A percentile compares a stretch with the other conserved stretches of the same genome.
phyloP scores from a whole-genome alignment of 768 basidiomycete species.

The Gyrodon lividus region DNA sequence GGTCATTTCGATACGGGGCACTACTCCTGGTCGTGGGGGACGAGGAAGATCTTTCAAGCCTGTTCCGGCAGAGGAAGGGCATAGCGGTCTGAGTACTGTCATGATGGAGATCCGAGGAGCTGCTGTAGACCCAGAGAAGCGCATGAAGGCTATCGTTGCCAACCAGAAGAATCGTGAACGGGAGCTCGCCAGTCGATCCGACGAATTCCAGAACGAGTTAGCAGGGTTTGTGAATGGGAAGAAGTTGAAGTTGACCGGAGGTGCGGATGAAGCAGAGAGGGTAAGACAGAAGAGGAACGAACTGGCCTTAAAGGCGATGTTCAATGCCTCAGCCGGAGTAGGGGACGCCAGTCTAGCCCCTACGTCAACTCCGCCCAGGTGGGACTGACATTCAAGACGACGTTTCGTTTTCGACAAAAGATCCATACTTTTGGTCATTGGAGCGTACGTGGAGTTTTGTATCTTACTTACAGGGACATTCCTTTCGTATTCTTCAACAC shows the following conservation, averaged over 20 bases:
- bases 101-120: conserved; percentile 90
- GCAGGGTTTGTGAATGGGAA: conserved; percentile 81
- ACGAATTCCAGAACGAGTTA: conserved; percentile 85
- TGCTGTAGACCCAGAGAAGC: conserved; percentile 74
- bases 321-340: conserved; percentile 36
- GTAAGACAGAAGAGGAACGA: conserved; percentile 84
- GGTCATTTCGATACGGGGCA: conserved; percentile 69
- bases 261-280: conserved; percentile 87
- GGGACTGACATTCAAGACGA: not conserved
- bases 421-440: not conserved
- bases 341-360: not conserved
- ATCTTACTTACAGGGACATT: not conserved
- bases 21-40: conserved; percentile 42
- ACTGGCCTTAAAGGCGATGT: conserved; percentile 87
- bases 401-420: not conserved
- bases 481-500: not conserved
- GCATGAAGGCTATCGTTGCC: conserved; percentile 91
- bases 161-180: conserved; percentile 78
- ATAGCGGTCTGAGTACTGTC: conserved; percentile 68
- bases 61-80: conserved; percentile 63
- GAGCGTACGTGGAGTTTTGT: not conserved
- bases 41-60: conserved; percentile 57
- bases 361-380: not conserved
- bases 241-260: conserved; percentile 94
- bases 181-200: conserved; percentile 67